Conservation (phyloP, 768 basidiomycete genomes). For the Pisolithus sp. region DNA sequence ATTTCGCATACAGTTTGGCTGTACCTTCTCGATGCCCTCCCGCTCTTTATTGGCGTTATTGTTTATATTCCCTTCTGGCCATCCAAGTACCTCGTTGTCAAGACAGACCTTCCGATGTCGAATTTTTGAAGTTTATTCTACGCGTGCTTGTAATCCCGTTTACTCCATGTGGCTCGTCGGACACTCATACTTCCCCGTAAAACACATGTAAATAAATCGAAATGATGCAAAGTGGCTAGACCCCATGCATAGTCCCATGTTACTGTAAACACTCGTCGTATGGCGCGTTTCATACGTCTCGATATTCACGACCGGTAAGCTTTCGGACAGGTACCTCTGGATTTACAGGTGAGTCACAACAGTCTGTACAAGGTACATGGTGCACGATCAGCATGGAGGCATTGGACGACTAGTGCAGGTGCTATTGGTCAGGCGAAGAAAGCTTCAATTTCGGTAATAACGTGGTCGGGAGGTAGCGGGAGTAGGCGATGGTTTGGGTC, state of each 20-base stretch:
- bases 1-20: slow-evolving; percentile 2
- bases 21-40: slow-evolving; percentile 20
- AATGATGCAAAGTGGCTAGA: too few species aligned
- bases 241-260: too few species aligned
- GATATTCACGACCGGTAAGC: too few species aligned
- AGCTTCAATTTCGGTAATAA: background rate
- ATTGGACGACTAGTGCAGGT: background rate
- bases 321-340: too few species aligned
- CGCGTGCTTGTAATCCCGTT: background rate
- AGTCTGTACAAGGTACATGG: background rate
- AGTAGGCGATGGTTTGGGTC: background rate
- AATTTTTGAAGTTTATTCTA: background rate
- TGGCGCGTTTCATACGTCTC: too few species aligned
- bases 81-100: slow-evolving; percentile 12
- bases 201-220: too few species aligned
- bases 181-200: too few species aligned
- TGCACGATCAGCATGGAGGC: background rate
- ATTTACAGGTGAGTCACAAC: background rate
- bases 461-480: background rate
- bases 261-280: too few species aligned
- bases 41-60: slow-evolving; percentile 18
- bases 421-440: background rate
- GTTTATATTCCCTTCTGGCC: slow-evolving; percentile 21
- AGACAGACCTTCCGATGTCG: background rate
- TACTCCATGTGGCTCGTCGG: too few species aligned